Conservation (phyloP, 495 filamentous ascomycete species). For the Pyronema omphalodes region DNA sequence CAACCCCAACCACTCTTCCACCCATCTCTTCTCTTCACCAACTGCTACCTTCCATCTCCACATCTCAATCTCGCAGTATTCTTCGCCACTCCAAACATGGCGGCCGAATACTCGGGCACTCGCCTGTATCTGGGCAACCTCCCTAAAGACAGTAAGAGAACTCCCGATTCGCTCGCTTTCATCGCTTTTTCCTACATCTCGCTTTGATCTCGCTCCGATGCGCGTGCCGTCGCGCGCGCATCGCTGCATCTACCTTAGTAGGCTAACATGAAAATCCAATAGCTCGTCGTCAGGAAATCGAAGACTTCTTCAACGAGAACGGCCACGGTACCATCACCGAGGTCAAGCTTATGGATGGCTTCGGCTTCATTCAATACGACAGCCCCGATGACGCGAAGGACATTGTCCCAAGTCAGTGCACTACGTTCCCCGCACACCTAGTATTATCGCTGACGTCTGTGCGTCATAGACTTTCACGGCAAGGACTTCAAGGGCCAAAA, state of each 20-base stretch:
- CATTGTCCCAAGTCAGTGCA: constrained; percentile 72
- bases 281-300: constrained; percentile 56
- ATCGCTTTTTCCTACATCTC: constrained; percentile 19
- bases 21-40: background rate
- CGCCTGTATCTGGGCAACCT: constrained; percentile 95
- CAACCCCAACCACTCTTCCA: background rate
- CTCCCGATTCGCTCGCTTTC: constrained; percentile 22
- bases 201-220: constrained; percentile 7
- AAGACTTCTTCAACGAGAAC: constrained; percentile 86
- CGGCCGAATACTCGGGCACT: constrained; percentile 62
- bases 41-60: background rate
- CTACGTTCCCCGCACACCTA: constrained; percentile 18
- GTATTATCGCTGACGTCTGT: constrained; percentile 25
- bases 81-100: constrained; percentile 1
- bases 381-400: constrained; percentile 93
- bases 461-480: constrained; percentile 46
- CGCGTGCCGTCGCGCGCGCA: constrained; percentile 4
- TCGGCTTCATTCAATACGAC: constrained; percentile 98
- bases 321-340: constrained; percentile 93
- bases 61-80: background rate
- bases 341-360: constrained; percentile 99
- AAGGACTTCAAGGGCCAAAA: constrained; percentile 95
- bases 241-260: background rate
- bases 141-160: constrained; percentile 76
- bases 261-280: background rate